Conservation (phyloP, 2,329 filamentous ascomycete species). For the Raffaelea albimanens region DNA sequence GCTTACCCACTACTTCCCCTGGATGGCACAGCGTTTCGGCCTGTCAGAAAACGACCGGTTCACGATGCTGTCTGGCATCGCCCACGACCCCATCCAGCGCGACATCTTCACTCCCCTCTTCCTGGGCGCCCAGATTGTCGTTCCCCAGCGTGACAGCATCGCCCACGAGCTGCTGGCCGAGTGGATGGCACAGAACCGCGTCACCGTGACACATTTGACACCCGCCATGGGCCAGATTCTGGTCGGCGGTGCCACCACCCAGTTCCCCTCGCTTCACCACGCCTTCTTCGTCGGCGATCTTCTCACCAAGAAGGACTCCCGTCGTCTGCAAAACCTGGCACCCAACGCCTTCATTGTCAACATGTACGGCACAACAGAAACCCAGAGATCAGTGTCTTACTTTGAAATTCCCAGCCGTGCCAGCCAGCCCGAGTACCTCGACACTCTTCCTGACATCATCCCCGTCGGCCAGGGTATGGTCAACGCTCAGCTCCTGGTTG, state of each 20-base stretch:
- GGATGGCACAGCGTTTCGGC: slow-evolving; percentile 82
- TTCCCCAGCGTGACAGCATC: slow-evolving; percentile 76
- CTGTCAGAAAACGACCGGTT: slow-evolving; percentile 66
- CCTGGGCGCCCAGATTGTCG: slow-evolving; percentile 67
- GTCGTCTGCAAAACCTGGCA: slow-evolving; percentile 64
- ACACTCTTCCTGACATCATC: slow-evolving; percentile 55
- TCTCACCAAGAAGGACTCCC: slow-evolving; percentile 75
- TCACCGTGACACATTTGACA: slow-evolving; percentile 80
- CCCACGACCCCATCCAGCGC: slow-evolving; percentile 56
- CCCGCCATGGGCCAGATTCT: slow-evolving; percentile 96
- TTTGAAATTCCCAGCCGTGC: slow-evolving; percentile 63
- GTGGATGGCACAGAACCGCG: slow-evolving; percentile 70
- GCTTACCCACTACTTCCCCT: slow-evolving; percentile 77
- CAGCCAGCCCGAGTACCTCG: slow-evolving; percentile 44
- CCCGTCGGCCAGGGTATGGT: slow-evolving; percentile 81
- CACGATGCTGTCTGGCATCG: slow-evolving; percentile 77
- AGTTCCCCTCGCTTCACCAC: slow-evolving; percentile 67
- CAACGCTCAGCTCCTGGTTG: slow-evolving; percentile 79
- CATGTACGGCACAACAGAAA: slow-evolving; percentile 87
- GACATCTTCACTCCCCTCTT: slow-evolving; percentile 90
- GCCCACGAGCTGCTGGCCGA: slow-evolving; percentile 76
- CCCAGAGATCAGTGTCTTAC: slow-evolving; percentile 71
- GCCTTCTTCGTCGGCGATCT: slow-evolving; percentile 92
- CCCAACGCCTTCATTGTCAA: slow-evolving; percentile 69
- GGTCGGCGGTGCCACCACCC: slow-evolving; percentile 68